These are phyloP conservation scores for Neurospora sp. DNA, from an alignment of 2,329 filamentous ascomycete genomes.

Conservation along the genomic window DNA sequence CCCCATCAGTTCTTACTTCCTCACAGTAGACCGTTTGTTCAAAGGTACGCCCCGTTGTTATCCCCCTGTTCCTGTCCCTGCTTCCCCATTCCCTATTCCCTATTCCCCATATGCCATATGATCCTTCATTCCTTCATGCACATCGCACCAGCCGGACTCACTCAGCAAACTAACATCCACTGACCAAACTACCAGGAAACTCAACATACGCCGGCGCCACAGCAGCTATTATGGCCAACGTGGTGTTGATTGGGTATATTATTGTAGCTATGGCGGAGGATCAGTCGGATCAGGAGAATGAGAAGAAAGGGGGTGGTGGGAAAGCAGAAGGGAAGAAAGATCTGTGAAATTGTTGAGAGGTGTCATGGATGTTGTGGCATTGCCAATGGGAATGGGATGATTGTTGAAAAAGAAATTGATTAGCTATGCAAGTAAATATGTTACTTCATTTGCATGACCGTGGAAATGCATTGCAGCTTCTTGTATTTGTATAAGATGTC, in stretches of 20 bases:
- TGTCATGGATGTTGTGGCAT: background rate
- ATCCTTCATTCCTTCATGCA: background rate
- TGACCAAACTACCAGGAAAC: constrained; percentile 46
- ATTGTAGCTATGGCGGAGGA: constrained; percentile 89
- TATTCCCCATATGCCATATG: background rate
- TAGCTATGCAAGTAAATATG: too few relatives aligned
- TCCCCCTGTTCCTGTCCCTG: background rate
- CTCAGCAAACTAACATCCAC: background rate
- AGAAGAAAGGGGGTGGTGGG: constrained; percentile 13
- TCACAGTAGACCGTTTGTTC: constrained; percentile 68
- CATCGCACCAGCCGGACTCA: background rate
- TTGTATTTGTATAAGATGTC: too few relatives aligned
- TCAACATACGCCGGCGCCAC: constrained; percentile 75
- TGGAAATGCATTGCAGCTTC: too few relatives aligned
- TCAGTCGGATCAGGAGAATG: constrained; percentile 37
- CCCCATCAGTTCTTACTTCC: constrained; percentile 83
- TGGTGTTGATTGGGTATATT: constrained; percentile 83
- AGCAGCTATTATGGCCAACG: constrained; percentile 83
- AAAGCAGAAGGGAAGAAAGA: constrained; percentile 34
- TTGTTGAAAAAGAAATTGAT: too few relatives aligned
- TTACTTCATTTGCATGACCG: too few relatives aligned
- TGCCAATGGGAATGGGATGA: background rate
- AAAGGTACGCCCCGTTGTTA: constrained; percentile 43
- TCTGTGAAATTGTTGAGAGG: constrained; percentile 20
- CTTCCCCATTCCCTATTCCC: background rate